Conservation (phyloP, 352 stramenopile species). For the Peronosclerospora sorghi region DNA sequence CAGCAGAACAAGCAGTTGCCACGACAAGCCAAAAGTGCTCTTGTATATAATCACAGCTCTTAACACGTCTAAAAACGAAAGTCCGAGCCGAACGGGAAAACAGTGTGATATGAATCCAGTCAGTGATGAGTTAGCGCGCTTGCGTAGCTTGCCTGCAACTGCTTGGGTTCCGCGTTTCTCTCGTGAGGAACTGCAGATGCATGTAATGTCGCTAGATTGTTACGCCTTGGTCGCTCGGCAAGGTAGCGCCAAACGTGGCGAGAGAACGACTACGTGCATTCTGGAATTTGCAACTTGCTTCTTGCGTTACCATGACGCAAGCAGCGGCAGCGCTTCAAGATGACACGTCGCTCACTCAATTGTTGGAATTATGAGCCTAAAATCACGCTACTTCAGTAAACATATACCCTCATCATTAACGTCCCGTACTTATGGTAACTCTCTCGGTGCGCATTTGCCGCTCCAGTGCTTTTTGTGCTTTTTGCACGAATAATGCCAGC, state of each 20-base stretch:
- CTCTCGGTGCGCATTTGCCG: slow-evolving; percentile 63
- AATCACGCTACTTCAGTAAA: neutral
- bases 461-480: slow-evolving; percentile 58
- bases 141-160: slow-evolving; percentile 23
- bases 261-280: slow-evolving; percentile 15
- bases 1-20: slow-evolving; percentile 54
- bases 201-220: slow-evolving; percentile 56
- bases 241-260: slow-evolving; percentile 5
- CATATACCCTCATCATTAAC: slow-evolving; percentile 8
- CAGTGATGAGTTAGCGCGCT: slow-evolving; percentile 32
- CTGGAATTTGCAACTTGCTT: slow-evolving; percentile 40
- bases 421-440: slow-evolving; percentile 8
- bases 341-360: slow-evolving; percentile 31
- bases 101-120: slow-evolving; percentile 34
- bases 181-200: slow-evolving; percentile 45
- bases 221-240: slow-evolving; percentile 56
- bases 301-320: slow-evolving; percentile 34
- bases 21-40: slow-evolving; percentile 51
- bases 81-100: slow-evolving; percentile 1
- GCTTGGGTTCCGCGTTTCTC: slow-evolving; percentile 51
- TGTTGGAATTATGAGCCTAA: slow-evolving; percentile 9
- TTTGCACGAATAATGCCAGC: slow-evolving; percentile 64
- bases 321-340: slow-evolving; percentile 30
- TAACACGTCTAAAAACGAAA: slow-evolving; percentile 14
- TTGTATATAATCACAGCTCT: slow-evolving; percentile 52